Conservation (phyloP, 257 asterid genomes). For the Nicotiana sylvestris region DNA sequence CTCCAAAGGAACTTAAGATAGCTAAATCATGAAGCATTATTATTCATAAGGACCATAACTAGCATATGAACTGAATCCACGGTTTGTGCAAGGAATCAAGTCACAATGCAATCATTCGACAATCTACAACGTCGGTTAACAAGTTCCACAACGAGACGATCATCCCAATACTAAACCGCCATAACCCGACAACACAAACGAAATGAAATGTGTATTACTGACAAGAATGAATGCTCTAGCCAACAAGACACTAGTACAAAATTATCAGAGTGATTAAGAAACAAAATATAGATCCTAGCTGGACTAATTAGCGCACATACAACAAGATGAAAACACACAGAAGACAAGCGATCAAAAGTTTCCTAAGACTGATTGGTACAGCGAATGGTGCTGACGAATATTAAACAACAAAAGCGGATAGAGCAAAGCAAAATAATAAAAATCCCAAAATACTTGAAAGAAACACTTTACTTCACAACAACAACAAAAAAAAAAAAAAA, state of each 20-base stretch:
- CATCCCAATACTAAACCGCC: not conserved
- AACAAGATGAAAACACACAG: not conserved
- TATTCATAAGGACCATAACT: not conserved
- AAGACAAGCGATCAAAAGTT: not conserved
- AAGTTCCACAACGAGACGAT: not conserved
- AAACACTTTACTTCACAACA: no score
- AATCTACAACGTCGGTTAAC: not conserved
- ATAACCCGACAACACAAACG: not conserved
- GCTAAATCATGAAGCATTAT: not conserved
- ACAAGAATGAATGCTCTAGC: not conserved
- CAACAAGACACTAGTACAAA: not conserved
- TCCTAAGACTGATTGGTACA: not conserved
- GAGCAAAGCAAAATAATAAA: not conserved
- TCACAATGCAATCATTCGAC: not conserved
- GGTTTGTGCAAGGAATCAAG: not conserved
- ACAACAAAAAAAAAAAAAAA: no score
- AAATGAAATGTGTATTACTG: not conserved
- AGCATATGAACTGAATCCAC: not conserved
- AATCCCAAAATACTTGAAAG: no score
- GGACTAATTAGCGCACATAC: not conserved
- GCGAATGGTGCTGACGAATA: not conserved
- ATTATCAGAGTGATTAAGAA: not conserved
- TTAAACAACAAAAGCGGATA: not conserved
- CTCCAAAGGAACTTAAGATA: not conserved
- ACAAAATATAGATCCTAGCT: not conserved